Evolutionary conservation across 805 yeast genomes (phyloP).

Genomic region (Candida endomychidarum): DNA sequence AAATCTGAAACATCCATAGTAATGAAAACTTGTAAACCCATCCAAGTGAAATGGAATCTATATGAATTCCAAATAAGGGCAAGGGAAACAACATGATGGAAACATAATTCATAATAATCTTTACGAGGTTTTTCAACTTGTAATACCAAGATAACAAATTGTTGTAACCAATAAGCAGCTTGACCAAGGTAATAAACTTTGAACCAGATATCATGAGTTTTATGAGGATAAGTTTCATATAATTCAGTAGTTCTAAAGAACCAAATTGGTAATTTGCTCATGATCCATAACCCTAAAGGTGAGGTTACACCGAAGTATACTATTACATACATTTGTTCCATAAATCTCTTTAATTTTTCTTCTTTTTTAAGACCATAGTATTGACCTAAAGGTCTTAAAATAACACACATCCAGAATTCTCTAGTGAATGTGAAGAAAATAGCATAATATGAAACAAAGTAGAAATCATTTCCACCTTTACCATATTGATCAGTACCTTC

Average conservation of each 20-base stretch:
- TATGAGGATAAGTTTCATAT: conserved; percentile 82
- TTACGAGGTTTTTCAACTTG: conserved; percentile 94
- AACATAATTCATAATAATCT: conserved; percentile 85
- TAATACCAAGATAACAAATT: conserved; percentile 74
- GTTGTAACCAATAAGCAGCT: conserved; percentile 98
- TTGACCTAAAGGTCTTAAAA: conserved; percentile 71
- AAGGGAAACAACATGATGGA: conserved; percentile 92
- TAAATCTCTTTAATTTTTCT: conserved; percentile 71
- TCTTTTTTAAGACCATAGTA: conserved; percentile 50
- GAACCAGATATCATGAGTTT: conserved; percentile 63
- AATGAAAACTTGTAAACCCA: conserved; percentile 86
- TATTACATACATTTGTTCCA: conserved; percentile 89
- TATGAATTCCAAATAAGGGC: conserved; percentile 83
- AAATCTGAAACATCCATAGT: conserved; percentile 97
- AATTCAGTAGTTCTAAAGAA: conserved; percentile 80
- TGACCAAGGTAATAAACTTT: conserved; percentile 86
- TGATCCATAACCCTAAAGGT: conserved; percentile 85
- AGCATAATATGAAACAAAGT: conserved; percentile 77
- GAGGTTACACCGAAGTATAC: conserved; percentile 79
- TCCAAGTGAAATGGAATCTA: conserved; percentile 93
- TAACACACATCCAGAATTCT: conserved; percentile 84
- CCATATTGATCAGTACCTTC: conserved; percentile 71
- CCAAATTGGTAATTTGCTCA: conserved; percentile 83
- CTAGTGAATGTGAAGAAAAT: conserved; percentile 86
- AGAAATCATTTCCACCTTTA: conserved; percentile 82